Base-by-base conservation (phyloP, 2,329 filamentous ascomycete genomes). In the Plectosphaerella plurivora region DNA sequence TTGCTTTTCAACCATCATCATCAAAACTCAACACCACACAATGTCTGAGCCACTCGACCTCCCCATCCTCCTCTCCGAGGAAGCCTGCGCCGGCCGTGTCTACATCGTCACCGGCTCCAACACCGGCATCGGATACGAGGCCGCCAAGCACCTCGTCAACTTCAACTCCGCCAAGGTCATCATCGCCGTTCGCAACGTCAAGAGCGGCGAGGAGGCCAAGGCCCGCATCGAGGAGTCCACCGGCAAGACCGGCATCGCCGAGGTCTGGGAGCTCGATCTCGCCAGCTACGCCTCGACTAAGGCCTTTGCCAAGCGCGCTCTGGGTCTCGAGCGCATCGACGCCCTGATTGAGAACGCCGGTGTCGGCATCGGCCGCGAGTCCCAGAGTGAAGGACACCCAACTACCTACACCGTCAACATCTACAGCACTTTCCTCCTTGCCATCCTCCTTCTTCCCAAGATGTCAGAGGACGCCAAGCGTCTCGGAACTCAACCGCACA, bases 261-360 rank as follows among this genome's bases (percentile, higher is more conserved):
- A 73, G 16, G 70, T 77, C 7, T 79, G 73, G 73, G 36, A 65
- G 3, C 57, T 78, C 6, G 73, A 79, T 51, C 68, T 78, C 47
- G 50, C 55, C 4, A 70, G 63, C 3, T 74, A 71, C 60, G 70
- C 59, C 1, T 64, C 61, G 42, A 57, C 69, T 41, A 55, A 57
- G 44, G 63, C 45, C 50, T 78, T 80, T 54, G 68, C 63, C 41
- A 67, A 16, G 62, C 77, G 12, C 54, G 65, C 1, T 67, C 70
- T 6, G 53, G 79, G 3, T 74, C 41, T 44, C 7, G 41, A 44
- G 8, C 41, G 41, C 41, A 44, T 44, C 41, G 41, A 44, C 8
- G 67, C 69, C 15, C 61, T 72, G 20, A 59, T 77, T 18, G 64
- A 68, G 47, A 80, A 71, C 37, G 68, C 69, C 3, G 65, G 73